Evolutionary conservation across 805 yeast species (phyloP).

Genomic region (Torulaspora microellipsoides): DNA sequence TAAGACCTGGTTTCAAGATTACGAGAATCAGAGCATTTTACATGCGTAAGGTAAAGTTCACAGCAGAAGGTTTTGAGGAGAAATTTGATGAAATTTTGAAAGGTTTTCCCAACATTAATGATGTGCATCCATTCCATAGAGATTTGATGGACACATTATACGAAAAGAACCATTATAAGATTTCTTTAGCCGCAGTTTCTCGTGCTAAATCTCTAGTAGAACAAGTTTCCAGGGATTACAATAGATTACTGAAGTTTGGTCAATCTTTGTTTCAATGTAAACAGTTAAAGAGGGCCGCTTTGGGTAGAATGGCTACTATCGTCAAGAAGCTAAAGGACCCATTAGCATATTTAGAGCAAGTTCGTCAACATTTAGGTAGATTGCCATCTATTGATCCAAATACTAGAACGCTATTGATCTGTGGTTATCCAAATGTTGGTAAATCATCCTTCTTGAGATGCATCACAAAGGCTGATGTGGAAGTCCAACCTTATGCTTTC

Average conservation of each 20-base stretch:
- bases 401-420: conserved; percentile 92
- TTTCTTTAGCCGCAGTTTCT: conserved; percentile 89
- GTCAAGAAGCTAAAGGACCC: conserved; percentile 94
- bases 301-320: conserved; percentile 99
- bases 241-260: conserved; percentile 90
- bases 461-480: conserved; percentile 97
- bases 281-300: conserved; percentile 96
- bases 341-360: conserved; percentile 89
- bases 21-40: conserved; percentile 95
- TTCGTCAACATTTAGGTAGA: conserved; percentile 98
- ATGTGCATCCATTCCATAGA: conserved; percentile 97
- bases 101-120: conserved; percentile 95
- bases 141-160: conserved; percentile 96
- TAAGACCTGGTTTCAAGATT: conserved; percentile 93
- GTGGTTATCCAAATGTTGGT: conserved; percentile 99
- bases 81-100: conserved; percentile 79
- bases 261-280: conserved; percentile 98
- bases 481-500: conserved; percentile 98
- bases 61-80: conserved; percentile 94
- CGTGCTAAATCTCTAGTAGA: conserved; percentile 92
- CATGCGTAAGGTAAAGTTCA: conserved; percentile 95
- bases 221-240: conserved; percentile 94
- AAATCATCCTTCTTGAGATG: conserved; percentile 90
- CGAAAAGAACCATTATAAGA: conserved; percentile 97
- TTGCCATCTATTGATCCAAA: conserved; percentile 97